Percentiles rank a stretch among this genome's conserved stretches.
Conservation (phyloP, 164 flowering plant species). For the Piper longum region DNA sequence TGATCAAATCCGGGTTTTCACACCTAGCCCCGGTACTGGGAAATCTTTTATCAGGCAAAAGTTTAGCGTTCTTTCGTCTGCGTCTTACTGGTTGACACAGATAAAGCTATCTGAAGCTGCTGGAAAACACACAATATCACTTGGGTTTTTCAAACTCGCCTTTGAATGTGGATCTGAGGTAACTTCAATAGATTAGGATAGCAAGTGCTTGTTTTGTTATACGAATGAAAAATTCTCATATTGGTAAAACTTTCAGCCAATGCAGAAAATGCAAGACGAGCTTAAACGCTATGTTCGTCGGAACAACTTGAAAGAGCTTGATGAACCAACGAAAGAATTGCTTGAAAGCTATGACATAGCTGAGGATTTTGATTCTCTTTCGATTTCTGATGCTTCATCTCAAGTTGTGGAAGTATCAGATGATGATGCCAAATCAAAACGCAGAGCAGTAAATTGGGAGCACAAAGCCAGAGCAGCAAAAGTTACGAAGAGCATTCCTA, state of each 20-base stretch:
- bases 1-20: conserved; percentile 17
- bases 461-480: conserved; percentile 25
- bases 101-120: conserved; percentile 81
- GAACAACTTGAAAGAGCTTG: conserved; percentile 45
- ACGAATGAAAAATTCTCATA: too few relatives aligned
- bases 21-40: conserved; percentile 31
- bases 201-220: too few relatives aligned
- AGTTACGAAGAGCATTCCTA: conserved; percentile 16
- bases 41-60: conserved; percentile 31
- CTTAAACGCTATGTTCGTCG: conserved; percentile 50
- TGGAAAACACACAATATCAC: conserved; percentile 67
- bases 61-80: conserved; percentile 40
- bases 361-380: conserved; percentile 40
- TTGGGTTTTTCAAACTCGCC: conserved; percentile 91
- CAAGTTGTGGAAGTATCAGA: conserved; percentile 51
- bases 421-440: conserved; percentile 55
- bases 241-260: conserved; percentile 27
- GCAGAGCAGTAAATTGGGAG: conserved; percentile 37
- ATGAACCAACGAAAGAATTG: conserved; percentile 43
- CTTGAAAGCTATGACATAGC: conserved; percentile 36
- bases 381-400: conserved; percentile 45
- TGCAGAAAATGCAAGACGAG: conserved; percentile 60
- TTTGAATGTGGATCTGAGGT: conserved; percentile 91
- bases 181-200: background rate
- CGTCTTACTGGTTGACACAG: conserved; percentile 79